Conservation (phyloP, 225 moss, liverwort and hornwort genomes). For the Ulota crispa region DNA sequence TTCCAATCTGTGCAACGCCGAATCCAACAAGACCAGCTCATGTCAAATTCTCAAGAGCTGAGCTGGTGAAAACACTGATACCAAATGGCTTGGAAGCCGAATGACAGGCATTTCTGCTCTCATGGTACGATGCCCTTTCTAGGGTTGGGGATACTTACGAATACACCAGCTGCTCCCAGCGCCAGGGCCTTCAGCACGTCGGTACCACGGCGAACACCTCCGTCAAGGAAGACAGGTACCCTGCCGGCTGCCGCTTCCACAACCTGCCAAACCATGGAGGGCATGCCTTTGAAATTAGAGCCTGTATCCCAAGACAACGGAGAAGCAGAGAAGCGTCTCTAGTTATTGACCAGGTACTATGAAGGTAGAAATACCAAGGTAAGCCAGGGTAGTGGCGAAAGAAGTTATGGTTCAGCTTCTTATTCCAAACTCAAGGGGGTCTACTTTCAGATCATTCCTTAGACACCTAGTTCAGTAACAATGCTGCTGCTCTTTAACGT, state of each 20-base stretch:
- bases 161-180: conserved; percentile 77
- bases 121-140: neutral
- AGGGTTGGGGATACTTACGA: conserved; percentile 54
- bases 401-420: neutral
- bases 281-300: neutral
- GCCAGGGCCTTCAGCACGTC: conserved; percentile 87
- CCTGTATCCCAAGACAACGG: neutral
- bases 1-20: conserved; percentile 58
- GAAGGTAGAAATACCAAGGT: neutral
- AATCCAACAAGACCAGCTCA: neutral
- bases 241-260: conserved; percentile 70
- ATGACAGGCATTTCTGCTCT: neutral
- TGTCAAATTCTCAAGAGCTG: neutral
- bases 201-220: conserved; percentile 86
- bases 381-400: neutral
- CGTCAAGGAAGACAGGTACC: conserved; percentile 79
- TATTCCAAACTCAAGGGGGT: no score
- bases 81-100: neutral
- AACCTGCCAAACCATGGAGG: conserved; percentile 36
- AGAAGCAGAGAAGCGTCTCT: neutral
- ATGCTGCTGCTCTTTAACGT: no score
- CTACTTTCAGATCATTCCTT: no score
- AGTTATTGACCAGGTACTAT: no score
- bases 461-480: no score
- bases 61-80: neutral